Evolutionary conservation across 495 filamentous ascomycete species (phyloP).

Genomic region (Rostrohypoxylon terebratum): DNA sequence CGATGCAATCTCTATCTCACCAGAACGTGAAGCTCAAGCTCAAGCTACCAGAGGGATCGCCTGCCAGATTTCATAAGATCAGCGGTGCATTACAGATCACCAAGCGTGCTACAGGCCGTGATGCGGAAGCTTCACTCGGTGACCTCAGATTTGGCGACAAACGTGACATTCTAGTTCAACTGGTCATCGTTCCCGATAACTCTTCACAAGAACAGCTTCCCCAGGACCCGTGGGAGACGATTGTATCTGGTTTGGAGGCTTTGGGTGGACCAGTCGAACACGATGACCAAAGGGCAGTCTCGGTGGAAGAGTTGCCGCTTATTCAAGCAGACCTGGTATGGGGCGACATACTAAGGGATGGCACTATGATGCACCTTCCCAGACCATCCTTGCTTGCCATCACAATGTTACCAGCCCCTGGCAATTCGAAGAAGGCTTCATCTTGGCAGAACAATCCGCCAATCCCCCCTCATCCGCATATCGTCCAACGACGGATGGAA

Average conservation of each 20-base stretch:
- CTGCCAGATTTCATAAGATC: constrained; percentile 98
- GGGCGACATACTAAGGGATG: constrained; percentile 93
- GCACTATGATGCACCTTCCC: constrained; percentile 85
- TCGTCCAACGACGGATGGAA: constrained; percentile 98
- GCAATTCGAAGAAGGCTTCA: constrained; percentile 69
- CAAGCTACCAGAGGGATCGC: constrained; percentile 92
- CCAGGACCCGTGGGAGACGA: constrained; percentile 95
- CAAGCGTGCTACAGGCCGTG: constrained; percentile 95
- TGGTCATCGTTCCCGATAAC: constrained; percentile 92
- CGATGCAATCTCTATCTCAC: constrained; percentile 96
- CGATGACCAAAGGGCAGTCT: constrained; percentile 84
- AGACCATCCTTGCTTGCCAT: constrained; percentile 95
- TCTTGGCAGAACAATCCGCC: constrained; percentile 76
- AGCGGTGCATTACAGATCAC: constrained; percentile 96
- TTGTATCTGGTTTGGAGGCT: constrained; percentile 95
- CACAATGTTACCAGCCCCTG: constrained; percentile 89
- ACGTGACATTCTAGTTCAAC: constrained; percentile 94
- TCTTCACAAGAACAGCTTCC: constrained; percentile 86
- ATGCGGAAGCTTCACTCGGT: constrained; percentile 92
- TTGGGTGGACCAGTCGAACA: constrained; percentile 90
- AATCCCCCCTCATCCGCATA: constrained; percentile 93
- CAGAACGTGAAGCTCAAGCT: constrained; percentile 99
- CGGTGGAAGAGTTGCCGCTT: constrained; percentile 93
- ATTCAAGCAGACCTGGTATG: constrained; percentile 96
- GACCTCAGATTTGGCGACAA: constrained; percentile 98